phyloP scores from a whole-genome alignment of 176 grass and related monocot genomes.

The Avena atlantica region DNA sequence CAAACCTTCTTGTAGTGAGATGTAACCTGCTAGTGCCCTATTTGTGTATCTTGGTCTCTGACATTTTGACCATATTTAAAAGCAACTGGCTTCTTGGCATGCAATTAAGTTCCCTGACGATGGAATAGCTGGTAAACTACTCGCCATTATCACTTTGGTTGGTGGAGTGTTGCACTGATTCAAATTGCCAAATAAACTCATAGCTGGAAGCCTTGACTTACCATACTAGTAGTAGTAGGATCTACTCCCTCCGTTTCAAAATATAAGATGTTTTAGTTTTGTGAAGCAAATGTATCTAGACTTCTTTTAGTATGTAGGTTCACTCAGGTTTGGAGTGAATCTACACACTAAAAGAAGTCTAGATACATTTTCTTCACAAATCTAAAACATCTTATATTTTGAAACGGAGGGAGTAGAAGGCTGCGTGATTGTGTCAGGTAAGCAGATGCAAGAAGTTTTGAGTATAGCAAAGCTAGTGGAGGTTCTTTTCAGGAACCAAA shows the following conservation, averaged over 20 bases:
- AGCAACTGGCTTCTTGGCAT: neutral
- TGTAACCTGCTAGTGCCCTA: neutral
- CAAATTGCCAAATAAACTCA: conserved; percentile 1
- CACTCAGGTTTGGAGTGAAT: too few species aligned
- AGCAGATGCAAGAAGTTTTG: conserved; percentile 1
- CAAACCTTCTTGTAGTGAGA: neutral
- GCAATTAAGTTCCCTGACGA: neutral
- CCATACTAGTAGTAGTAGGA: neutral
- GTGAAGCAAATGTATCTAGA: too few species aligned
- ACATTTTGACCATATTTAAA: neutral
- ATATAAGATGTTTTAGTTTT: too few species aligned
- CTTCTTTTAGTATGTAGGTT: too few species aligned
- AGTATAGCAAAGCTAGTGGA: conserved; percentile 5
- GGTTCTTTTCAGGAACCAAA: too few species aligned
- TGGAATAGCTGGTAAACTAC: neutral
- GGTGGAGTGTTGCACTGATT: neutral
- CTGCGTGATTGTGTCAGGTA: neutral
- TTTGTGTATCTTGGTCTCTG: too few species aligned
- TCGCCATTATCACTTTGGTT: neutral
- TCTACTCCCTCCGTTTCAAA: neutral
- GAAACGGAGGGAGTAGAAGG: neutral
- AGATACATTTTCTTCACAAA: too few species aligned
- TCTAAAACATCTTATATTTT: too few species aligned
- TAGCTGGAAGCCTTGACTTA: neutral
- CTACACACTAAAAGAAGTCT: too few species aligned